Percentiles rank a stretch among this genome's conserved stretches.
These are phyloP conservation scores for Acanthamoeba culbertsoni DNA, from an alignment of 208 protist genomes.

Conservation along the genomic window DNA sequence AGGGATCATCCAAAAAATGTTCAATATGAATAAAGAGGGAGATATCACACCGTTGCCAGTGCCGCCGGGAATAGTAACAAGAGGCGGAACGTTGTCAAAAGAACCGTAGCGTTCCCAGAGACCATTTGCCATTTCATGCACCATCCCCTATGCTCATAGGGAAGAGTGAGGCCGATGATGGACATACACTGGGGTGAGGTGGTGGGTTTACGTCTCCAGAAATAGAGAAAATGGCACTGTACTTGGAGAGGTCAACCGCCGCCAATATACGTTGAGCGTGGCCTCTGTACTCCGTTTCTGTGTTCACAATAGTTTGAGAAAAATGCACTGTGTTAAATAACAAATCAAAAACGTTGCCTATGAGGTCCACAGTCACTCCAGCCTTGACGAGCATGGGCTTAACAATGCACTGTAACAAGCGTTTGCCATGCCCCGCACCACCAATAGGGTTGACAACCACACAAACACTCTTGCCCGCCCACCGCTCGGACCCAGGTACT, in stretches of 20 bases:
- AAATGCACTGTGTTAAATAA: background rate
- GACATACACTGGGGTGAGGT: background rate
- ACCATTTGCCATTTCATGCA: slow-evolving; percentile 8
- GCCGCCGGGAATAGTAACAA: background rate
- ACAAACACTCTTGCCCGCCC: background rate
- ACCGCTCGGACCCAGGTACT: background rate
- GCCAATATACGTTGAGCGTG: slow-evolving; percentile 28
- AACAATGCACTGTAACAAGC: background rate
- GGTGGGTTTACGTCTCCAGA: background rate
- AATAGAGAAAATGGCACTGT: slow-evolving; percentile 3
- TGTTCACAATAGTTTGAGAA: background rate
- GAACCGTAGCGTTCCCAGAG: background rate
- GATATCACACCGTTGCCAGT: background rate
- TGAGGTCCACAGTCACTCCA: background rate
- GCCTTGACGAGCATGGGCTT: slow-evolving; percentile 12
- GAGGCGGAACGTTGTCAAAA: background rate
- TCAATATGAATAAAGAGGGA: background rate
- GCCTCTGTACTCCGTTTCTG: slow-evolving; percentile 33
- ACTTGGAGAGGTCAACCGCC: background rate
- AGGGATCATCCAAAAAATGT: no score
- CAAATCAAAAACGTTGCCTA: background rate
- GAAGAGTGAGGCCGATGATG: no score
- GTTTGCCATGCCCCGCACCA: background rate
- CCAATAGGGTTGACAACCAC: background rate
- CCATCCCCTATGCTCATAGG: background rate